A percentile compares a stretch with the other conserved stretches of the same genome.
phyloP scores from a whole-genome alignment of 768 basidiomycete genomes.

The Hemileccinum rubropunctum region DNA sequence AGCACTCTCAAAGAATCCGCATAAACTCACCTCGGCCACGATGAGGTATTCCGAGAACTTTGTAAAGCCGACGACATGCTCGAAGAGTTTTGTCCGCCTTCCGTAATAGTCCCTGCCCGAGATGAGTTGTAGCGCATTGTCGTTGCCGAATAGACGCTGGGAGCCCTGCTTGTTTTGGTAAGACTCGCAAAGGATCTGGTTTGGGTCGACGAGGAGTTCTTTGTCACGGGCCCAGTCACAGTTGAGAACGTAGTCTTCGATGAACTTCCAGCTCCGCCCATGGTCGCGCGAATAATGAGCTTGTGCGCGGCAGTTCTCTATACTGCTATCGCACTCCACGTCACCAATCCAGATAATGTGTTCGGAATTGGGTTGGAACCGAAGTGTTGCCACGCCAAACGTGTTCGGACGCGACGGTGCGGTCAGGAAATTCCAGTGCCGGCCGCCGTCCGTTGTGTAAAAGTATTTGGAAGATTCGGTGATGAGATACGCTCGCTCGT shows the following conservation, averaged over 20 bases:
- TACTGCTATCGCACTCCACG: conserved; percentile 52
- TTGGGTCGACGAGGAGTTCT: conserved; percentile 74
- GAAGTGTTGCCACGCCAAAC: conserved; percentile 71
- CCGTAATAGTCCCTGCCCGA: conserved; percentile 72
- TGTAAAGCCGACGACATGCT: conserved; percentile 89
- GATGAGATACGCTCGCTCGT: conserved; percentile 88
- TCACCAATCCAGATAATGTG: conserved; percentile 88
- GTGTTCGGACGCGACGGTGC: conserved; percentile 77
- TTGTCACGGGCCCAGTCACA: conserved; percentile 91
- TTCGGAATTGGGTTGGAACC: conserved; percentile 87
- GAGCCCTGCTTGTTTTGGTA: conserved; percentile 78
- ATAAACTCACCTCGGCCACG: conserved; percentile 79
- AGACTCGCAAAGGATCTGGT: conserved; percentile 90
- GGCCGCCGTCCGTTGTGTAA: conserved; percentile 83
- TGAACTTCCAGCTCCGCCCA: conserved; percentile 68
- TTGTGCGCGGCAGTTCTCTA: conserved; percentile 64
- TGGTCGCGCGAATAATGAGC: conserved; percentile 76
- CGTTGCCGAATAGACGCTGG: conserved; percentile 54
- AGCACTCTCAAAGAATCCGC: neutral
- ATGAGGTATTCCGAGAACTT: conserved; percentile 97
- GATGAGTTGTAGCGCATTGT: conserved; percentile 75
- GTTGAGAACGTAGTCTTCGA: conserved; percentile 86
- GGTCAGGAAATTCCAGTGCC: conserved; percentile 54
- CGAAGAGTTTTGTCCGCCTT: conserved; percentile 75
- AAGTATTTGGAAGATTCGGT: conserved; percentile 61